phyloP scores from a whole-genome alignment of 805 yeast species.

The Sugiyamaella marilandica region DNA sequence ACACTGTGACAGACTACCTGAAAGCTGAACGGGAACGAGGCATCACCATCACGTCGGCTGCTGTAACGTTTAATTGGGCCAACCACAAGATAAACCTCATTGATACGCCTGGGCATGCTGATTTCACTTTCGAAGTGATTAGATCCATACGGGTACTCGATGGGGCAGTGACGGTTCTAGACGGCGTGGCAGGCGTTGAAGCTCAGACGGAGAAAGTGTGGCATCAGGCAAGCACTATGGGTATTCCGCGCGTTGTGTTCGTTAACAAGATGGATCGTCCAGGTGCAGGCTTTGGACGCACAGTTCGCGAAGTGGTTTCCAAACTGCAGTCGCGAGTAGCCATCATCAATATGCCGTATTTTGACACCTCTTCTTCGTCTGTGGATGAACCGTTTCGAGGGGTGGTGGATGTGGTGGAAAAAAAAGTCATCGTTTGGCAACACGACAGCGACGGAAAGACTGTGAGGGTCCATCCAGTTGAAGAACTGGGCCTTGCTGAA shows the following conservation, averaged over 20 bases:
- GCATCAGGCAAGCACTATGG: conserved; percentile 68
- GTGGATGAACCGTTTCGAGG: conserved; percentile 51
- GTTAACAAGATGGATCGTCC: conserved; percentile 94
- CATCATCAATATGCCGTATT: conserved; percentile 73
- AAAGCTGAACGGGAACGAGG: conserved; percentile 91
- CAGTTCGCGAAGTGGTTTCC: conserved; percentile 76
- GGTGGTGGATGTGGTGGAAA: conserved; percentile 67
- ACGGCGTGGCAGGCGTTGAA: conserved; percentile 97
- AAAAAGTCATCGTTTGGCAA: conserved; percentile 48
- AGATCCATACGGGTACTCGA: conserved; percentile 86
- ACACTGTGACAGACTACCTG: conserved; percentile 88
- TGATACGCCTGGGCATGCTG: conserved; percentile 98
- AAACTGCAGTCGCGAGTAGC: conserved; percentile 72
- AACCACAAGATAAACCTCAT: conserved; percentile 73
- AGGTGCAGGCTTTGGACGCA: conserved; percentile 91
- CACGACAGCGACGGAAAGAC: conserved; percentile 44
- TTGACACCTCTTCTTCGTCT: conserved; percentile 40
- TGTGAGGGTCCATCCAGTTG: conserved; percentile 43
- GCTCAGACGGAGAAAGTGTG: conserved; percentile 98
- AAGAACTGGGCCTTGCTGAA: conserved; percentile 28
- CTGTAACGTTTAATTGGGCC: conserved; percentile 86
- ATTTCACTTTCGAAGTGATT: conserved; percentile 90
- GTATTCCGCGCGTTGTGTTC: conserved; percentile 72
- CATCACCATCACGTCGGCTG: conserved; percentile 94
- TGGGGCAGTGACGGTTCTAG: conserved; percentile 89